Conservation (phyloP, 1,284 basidiomycete genomes). For the Macrocybe sp. region DNA sequence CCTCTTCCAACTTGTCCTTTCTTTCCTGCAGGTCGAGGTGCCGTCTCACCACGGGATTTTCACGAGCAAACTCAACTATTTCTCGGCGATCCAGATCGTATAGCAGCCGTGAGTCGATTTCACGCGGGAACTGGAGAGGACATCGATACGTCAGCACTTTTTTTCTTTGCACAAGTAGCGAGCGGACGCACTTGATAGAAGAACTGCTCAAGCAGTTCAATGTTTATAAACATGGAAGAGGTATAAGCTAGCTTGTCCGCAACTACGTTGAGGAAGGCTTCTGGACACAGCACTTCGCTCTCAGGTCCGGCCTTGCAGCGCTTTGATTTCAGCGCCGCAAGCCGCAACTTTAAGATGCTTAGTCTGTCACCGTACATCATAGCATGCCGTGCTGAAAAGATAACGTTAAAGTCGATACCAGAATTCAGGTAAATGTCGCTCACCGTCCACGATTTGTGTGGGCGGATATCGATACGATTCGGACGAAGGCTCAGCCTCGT, state of each 20-base stretch:
- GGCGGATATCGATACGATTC: constrained; percentile 89
- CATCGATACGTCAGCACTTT: background rate
- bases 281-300: constrained; percentile 88
- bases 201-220: constrained; percentile 96
- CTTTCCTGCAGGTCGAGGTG: constrained; percentile 97
- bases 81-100: constrained; percentile 89
- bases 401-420: constrained; percentile 2
- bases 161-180: background rate
- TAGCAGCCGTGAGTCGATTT: constrained; percentile 92
- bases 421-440: constrained; percentile 23
- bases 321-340: constrained; percentile 80
- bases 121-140: constrained; percentile 79
- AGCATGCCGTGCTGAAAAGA: constrained; percentile 77
- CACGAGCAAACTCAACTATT: constrained; percentile 86
- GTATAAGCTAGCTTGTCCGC: constrained; percentile 97
- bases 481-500: constrained; percentile 40
- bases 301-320: constrained; percentile 86
- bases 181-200: constrained; percentile 79
- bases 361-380: constrained; percentile 83
- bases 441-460: constrained; percentile 86
- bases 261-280: constrained; percentile 94
- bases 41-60: constrained; percentile 82
- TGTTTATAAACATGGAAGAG: constrained; percentile 97
- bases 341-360: constrained; percentile 78
- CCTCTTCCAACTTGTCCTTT: constrained; percentile 97